Base-by-base conservation (phyloP, 768 basidiomycete species). In the Pulveroboletus ravenelii region DNA sequence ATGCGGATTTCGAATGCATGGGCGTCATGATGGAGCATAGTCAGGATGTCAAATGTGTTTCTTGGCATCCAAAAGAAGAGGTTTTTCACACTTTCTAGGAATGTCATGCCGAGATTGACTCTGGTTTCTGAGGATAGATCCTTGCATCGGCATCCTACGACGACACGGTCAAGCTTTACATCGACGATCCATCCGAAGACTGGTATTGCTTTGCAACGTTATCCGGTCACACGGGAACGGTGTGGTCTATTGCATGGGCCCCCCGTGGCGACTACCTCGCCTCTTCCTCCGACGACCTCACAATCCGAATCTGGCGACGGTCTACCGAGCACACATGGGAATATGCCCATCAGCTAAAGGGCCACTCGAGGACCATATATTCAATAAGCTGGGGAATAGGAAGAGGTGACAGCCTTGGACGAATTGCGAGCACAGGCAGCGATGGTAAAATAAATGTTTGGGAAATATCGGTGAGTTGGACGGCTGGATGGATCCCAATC, bases 101-200 rank as follows among this genome's bases (percentile, higher is more conserved):
- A 18, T 42, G 41, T 42, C 6, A 25, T 29, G 10, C 41, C 5
- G 37, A 30, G 29, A 30, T 53, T 54, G 40, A 57, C 59, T 54
- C 43, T 53, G 17, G 1, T 42, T 32, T 47, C 29, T 29, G 57
- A 65, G 60, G 52, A 62, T 69, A 95, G 89, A 91, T 97, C 54
- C 84, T 99, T 48, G 95, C 95, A 25, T 97, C 95, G 2, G 90
- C 84, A 4, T 97, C 95, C 0, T 99, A 98, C 70, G 96, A 99
- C 63, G 94, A 97, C 59, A 92, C 89, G 2, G 87, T 99, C 66
- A 92, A 90, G 53, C 80, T 99, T 27, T 93, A 94, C 69, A 70
- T 89, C 47, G 93, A 98, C 60, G 94, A 97, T 64, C 92, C 92
- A 0, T 81, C 82, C 25, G 91, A 95, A 54, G 96, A 99, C 66